phyloP scores from a whole-genome alignment of 495 filamentous ascomycete species.

The Jackrogersella multiformis region DNA sequence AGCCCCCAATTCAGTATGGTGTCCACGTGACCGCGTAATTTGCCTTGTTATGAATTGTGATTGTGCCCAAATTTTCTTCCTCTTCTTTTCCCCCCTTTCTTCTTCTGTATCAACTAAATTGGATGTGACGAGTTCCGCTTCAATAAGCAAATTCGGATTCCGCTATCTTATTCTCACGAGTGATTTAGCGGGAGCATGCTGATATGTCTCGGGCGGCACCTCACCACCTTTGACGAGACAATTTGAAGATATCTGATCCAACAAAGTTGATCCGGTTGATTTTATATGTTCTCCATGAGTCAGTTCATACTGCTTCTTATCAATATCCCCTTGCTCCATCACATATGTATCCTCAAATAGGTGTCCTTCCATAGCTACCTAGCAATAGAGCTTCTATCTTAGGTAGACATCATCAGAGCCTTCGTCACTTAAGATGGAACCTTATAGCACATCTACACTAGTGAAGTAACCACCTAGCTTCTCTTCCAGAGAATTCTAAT shows the following conservation, averaged over 20 bases:
- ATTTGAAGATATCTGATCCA: conserved; percentile 68
- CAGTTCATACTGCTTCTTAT: too few species aligned
- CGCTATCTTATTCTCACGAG: conserved; percentile 31
- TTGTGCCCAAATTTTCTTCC: conserved; percentile 21
- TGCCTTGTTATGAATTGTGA: conserved; percentile 3
- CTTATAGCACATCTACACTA: too few species aligned
- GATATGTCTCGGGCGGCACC: conserved; percentile 65
- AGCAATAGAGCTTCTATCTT: not conserved
- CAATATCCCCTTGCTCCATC: too few species aligned
- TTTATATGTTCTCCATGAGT: not conserved
- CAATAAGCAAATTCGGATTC: conserved; percentile 50
- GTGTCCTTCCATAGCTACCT: too few species aligned
- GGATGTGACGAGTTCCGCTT: conserved; percentile 64
- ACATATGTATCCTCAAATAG: too few species aligned
- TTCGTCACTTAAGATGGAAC: too few species aligned
- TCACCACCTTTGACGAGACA: conserved; percentile 66
- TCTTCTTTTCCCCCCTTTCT: conserved; percentile 41
- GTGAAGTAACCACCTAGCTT: too few species aligned
- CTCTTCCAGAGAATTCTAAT: too few species aligned
- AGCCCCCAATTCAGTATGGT: conserved; percentile 5
- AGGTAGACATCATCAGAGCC: too few species aligned
- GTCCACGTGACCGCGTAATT: conserved; percentile 24
- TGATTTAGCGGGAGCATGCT: conserved; percentile 55
- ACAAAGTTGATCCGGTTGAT: conserved; percentile 49
- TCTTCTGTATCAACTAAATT: conserved; percentile 66